Base-by-base conservation (phyloP, 2,329 filamentous ascomycete genomes). In the Metarhizium anisopliae region DNA sequence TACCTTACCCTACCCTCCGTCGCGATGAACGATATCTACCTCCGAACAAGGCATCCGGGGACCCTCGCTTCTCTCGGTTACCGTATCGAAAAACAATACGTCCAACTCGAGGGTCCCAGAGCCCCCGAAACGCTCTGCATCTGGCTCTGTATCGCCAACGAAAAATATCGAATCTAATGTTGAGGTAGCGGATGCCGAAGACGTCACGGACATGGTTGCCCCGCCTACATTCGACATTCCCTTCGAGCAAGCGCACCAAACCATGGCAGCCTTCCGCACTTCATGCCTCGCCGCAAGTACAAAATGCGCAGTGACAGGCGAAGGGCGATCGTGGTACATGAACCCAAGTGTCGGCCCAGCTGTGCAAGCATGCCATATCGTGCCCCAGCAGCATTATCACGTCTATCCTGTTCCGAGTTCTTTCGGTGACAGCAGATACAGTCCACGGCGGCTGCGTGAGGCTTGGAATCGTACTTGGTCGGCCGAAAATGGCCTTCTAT, bases 361-460 rank as follows among this genome's bases (percentile, higher is more conserved):
- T 45, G n/a, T 54, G 35, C 52, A 54, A 42, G 52, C 52, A 50
- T 54, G 52, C 45, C 52, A 54, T 49, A 54, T 54, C 11, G 35
- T 54, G n/a, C 45, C 52, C 29, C 52, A 54, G 45, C 52, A 54
- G 52, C 52, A 54, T 36, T 54, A 54, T 13, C 29, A 54, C 45
- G 43, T 54, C 43, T 54, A 54, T n/a, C 52, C 52, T 10, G 43
- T 54, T 30, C 35, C 47, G 25, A 13, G 7, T 20, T 36, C 32
- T 40, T 40, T 40, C 16, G 45, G 52, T 16, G 14, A 50, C 14
- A 42, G 18, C 36, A 13, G n/a, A 36, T 54, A 54, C 52, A 50
- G 52, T 18, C 7, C 45, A 20, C 29, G 45, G 43, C 29, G 52
- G 18, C 32, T 54, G 43, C 29, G 52, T 29, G 45, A 54, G 43